Evolutionary conservation across 331 rosid genomes (phyloP).

Genomic region (Malus hybrid): DNA sequence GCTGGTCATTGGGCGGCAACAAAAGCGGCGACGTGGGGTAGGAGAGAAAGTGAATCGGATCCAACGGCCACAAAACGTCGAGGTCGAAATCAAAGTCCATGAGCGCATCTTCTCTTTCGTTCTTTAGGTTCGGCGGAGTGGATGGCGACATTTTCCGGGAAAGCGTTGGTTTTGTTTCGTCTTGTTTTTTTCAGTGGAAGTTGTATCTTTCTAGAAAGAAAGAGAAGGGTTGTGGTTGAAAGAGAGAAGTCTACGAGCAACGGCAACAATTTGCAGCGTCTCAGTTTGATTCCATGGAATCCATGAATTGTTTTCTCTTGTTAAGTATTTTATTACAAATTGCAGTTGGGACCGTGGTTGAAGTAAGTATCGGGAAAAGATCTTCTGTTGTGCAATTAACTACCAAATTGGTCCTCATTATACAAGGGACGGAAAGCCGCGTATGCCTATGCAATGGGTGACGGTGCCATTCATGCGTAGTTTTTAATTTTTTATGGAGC

Average conservation of each 20-base stretch:
- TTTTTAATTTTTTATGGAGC: too few species aligned
- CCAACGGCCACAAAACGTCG: constrained; percentile 68
- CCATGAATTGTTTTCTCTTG: neutral
- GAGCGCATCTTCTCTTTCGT: constrained; percentile 6
- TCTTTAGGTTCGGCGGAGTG: constrained; percentile 30
- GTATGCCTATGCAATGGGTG: too few species aligned
- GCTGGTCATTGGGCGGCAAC: constrained; percentile 46
- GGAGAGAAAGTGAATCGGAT: constrained; percentile 50
- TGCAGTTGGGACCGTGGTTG: neutral
- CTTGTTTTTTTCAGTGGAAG: neutral
- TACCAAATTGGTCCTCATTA: neutral
- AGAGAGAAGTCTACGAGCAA: neutral
- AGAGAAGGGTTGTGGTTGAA: neutral
- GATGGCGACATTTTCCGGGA: constrained; percentile 35
- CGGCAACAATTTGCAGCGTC: neutral
- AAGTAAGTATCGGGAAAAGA: neutral
- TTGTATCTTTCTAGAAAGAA: constrained; percentile 6
- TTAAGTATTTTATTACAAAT: neutral
- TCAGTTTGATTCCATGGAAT: constrained; percentile 5
- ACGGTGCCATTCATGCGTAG: too few species aligned
- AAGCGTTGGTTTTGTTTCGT: neutral
- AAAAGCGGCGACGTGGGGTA: constrained; percentile 56
- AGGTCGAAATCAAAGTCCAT: constrained; percentile 84
- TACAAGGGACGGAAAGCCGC: too few species aligned
- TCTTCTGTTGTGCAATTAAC: neutral